phyloP scores from a whole-genome alignment of 768 basidiomycete species.

The Tephrocybe sp. region DNA sequence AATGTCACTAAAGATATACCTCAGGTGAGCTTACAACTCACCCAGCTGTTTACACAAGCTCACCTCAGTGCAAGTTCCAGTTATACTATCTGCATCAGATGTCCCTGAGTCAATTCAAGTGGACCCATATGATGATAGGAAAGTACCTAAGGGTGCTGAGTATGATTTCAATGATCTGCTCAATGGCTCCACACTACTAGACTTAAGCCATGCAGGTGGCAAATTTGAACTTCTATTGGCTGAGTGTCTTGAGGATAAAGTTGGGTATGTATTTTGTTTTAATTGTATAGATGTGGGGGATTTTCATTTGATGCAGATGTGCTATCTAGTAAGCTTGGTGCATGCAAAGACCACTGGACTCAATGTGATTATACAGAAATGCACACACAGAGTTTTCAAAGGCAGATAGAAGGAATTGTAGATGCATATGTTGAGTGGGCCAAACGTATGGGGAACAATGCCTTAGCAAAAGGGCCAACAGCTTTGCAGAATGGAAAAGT shows the following conservation, averaged over 20 bases:
- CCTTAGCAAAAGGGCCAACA: background rate
- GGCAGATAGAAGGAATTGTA: background rate
- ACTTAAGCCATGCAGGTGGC: background rate
- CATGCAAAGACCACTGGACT: background rate
- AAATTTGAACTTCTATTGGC: background rate
- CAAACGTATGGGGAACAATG: background rate
- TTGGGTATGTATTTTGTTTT: background rate
- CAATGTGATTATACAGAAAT: background rate
- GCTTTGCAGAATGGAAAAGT: background rate
- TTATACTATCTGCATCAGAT: too few relatives aligned
- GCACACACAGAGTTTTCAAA: background rate
- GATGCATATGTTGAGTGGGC: background rate
- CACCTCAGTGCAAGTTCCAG: too few relatives aligned
- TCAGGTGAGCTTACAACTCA: too few relatives aligned
- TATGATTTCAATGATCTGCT: background rate
- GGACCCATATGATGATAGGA: too few relatives aligned
- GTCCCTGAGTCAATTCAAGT: too few relatives aligned
- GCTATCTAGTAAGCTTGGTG: background rate
- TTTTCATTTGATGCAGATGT: too few relatives aligned
- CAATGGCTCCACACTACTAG: background rate
- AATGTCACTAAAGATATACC: too few relatives aligned
- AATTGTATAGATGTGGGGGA: too few relatives aligned
- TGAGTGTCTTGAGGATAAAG: background rate
- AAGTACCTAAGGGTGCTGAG: too few relatives aligned
- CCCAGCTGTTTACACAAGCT: too few relatives aligned